phyloP scores from a whole-genome alignment of 306 rosid species.

The Mimosa pudica region DNA sequence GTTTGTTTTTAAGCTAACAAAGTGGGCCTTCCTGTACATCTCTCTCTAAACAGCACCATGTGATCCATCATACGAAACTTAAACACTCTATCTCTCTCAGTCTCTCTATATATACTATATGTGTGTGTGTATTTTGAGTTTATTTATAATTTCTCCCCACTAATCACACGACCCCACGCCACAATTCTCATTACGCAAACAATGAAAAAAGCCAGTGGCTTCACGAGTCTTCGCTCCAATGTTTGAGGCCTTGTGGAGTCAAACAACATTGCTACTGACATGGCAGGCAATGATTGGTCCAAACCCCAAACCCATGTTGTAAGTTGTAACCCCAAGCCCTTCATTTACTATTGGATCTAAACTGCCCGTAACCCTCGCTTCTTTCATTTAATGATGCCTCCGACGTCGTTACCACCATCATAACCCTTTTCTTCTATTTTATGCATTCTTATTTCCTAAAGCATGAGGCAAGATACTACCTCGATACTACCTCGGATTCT shows the following conservation, averaged over 20 bases:
- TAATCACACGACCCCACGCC: constrained; percentile 45
- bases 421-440: neutral
- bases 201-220: neutral
- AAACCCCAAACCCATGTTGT: neutral
- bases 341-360: constrained; percentile 32
- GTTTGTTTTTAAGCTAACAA: constrained; percentile 77
- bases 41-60: constrained; percentile 75
- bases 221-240: constrained; percentile 42
- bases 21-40: constrained; percentile 86
- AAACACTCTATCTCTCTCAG: constrained; percentile 32
- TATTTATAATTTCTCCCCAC: constrained; percentile 14
- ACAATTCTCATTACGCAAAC: constrained; percentile 14
- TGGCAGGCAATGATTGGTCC: constrained; percentile 43
- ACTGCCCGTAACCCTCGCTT: constrained; percentile 19
- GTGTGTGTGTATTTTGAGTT: no score
- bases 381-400: constrained; percentile 24
- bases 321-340: neutral
- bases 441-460: neutral
- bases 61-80: constrained; percentile 72
- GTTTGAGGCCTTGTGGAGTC: constrained; percentile 41
- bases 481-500: no score
- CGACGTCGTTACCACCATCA: constrained; percentile 30
- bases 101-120: neutral
- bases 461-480: neutral
- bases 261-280: constrained; percentile 29